phyloP scores from a whole-genome alignment of 1,139 yeast genomes.

The Candida sojae region DNA sequence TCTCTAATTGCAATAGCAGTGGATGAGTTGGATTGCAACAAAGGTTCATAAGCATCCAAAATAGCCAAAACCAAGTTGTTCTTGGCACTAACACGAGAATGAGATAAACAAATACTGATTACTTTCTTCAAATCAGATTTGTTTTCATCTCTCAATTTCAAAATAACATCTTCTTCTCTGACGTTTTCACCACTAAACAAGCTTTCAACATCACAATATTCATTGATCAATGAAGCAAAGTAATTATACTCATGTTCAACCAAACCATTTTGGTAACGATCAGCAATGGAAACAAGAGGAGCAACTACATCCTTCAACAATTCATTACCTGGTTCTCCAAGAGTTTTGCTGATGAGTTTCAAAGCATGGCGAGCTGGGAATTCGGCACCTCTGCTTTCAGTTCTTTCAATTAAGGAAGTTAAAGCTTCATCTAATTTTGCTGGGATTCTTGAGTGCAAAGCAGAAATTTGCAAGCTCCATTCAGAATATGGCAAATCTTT shows the following conservation, averaged over 20 bases:
- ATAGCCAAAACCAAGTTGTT: constrained; percentile 87
- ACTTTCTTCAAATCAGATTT: constrained; percentile 76
- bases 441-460: constrained; percentile 90
- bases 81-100: constrained; percentile 90
- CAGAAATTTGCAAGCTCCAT: constrained; percentile 85
- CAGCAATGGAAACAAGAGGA: constrained; percentile 74
- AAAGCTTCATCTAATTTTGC: constrained; percentile 70
- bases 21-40: constrained; percentile 65
- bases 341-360: constrained; percentile 59
- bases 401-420: constrained; percentile 64
- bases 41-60: constrained; percentile 76
- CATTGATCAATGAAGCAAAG: constrained; percentile 66
- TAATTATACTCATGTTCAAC: constrained; percentile 81
- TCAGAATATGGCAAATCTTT: constrained; percentile 89
- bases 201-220: constrained; percentile 76
- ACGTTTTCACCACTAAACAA: constrained; percentile 73
- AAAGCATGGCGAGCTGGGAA: constrained; percentile 90
- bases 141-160: constrained; percentile 84
- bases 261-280: constrained; percentile 72
- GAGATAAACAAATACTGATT: constrained; percentile 74
- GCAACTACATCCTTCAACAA: constrained; percentile 59
- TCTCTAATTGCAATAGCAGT: constrained; percentile 72
- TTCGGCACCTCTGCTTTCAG: constrained; percentile 69
- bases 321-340: constrained; percentile 49
- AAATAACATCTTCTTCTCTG: constrained; percentile 85